Percentiles rank a stretch among this genome's conserved stretches.
phyloP scores from a whole-genome alignment of 495 filamentous ascomycete species.

The Talaromyces adpressus region DNA sequence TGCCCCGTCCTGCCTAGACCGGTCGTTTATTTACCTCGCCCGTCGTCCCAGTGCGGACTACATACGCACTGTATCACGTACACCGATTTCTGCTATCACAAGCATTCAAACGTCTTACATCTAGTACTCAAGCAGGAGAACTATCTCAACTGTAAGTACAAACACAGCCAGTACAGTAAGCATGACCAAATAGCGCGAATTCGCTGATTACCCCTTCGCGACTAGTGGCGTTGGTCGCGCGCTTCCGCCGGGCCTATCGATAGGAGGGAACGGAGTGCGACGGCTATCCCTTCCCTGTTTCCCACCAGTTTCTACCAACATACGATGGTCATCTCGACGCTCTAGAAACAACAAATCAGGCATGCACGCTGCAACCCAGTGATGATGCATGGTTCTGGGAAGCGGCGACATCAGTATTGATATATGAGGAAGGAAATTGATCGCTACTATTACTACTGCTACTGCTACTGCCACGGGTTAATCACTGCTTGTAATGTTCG shows the following conservation, averaged over 20 bases:
- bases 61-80: background rate
- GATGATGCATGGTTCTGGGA: background rate
- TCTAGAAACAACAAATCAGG: background rate
- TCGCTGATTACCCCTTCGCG: constrained; percentile 10
- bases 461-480: background rate
- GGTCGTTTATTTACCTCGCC: background rate
- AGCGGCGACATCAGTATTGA: background rate
- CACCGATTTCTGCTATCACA: background rate
- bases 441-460: background rate
- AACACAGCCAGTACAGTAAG: background rate
- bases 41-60: background rate
- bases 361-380: background rate
- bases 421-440: background rate
- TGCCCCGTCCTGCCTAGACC: background rate
- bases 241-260: background rate
- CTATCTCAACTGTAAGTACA: background rate
- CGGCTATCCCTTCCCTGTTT: background rate
- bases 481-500: constrained; percentile 6
- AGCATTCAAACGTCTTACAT: background rate
- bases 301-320: background rate
- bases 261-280: constrained; percentile 1
- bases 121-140: background rate
- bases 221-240: background rate
- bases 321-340: background rate
- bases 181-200: background rate